Evolutionary conservation across 257 asterid genomes (phyloP).

Genomic region (Fraxinus excelsior): DNA sequence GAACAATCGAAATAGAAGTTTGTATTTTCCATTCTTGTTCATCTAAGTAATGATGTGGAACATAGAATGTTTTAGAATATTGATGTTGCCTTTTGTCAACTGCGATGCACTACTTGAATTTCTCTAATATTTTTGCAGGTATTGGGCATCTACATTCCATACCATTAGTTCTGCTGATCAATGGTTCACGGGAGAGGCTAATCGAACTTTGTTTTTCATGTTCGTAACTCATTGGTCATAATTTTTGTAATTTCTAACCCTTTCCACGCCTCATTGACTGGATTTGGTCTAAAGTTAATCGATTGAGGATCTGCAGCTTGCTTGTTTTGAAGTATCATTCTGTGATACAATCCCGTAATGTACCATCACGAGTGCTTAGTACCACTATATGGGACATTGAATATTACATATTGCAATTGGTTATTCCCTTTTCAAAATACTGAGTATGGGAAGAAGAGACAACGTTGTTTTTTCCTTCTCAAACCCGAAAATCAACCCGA

Average conservation of each 20-base stretch:
- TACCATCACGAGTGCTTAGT: too few species aligned
- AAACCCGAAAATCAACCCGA: too few species aligned
- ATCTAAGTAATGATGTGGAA: not conserved
- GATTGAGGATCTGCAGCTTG: not conserved
- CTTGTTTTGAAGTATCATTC: not conserved
- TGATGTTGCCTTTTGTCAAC: not conserved
- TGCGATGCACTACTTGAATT: not conserved
- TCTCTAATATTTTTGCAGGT: not conserved
- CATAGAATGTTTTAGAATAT: too few species aligned
- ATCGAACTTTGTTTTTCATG: not conserved
- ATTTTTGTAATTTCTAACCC: not conserved
- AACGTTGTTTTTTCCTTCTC: too few species aligned
- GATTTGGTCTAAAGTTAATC: too few species aligned
- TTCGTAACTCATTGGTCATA: not conserved
- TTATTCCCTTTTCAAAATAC: too few species aligned
- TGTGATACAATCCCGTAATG: too few species aligned
- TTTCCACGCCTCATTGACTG: too few species aligned
- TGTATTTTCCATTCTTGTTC: not conserved
- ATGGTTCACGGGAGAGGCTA: not conserved
- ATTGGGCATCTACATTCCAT: not conserved
- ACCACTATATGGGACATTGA: too few species aligned
- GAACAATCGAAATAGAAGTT: too few species aligned
- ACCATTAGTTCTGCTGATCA: not conserved
- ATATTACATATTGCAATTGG: too few species aligned
- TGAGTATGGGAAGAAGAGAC: too few species aligned